Conservation (phyloP, 73 alveolate species). For the Blepharisma stoltei region DNA sequence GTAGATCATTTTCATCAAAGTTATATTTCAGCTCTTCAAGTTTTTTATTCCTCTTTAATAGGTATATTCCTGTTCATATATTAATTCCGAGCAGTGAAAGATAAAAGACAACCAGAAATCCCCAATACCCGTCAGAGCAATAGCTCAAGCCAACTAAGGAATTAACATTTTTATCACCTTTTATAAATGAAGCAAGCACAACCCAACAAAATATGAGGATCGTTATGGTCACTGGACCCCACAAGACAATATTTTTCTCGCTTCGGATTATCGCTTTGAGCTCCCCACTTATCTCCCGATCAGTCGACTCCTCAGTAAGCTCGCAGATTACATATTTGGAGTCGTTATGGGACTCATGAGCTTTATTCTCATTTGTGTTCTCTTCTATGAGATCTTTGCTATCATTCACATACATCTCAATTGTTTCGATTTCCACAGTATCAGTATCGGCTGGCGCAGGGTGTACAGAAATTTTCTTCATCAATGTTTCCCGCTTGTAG, state of each 20-base stretch:
- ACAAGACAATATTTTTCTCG: neutral
- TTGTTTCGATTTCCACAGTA: neutral
- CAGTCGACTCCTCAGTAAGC: neutral
- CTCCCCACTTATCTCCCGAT: neutral
- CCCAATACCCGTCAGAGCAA: neutral
- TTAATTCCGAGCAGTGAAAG: neutral
- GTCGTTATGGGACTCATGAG: neutral
- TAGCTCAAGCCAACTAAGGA: neutral
- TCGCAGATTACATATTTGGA: neutral
- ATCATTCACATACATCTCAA: neutral
- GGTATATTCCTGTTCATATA: neutral
- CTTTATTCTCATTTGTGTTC: neutral
- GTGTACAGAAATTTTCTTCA: neutral
- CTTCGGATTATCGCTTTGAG: neutral
- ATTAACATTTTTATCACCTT: neutral
- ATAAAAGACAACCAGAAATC: neutral
- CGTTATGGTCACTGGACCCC: neutral
- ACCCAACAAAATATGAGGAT: neutral
- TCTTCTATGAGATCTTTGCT: constrained; percentile 6
- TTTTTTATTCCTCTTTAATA: neutral
- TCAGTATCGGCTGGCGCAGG: neutral
- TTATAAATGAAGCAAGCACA: neutral
- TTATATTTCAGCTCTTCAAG: neutral
- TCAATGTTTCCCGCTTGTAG: neutral
- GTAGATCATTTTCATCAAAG: neutral